Conservation (phyloP, 2,329 filamentous ascomycete species). For the Juglanconis juglandina region DNA sequence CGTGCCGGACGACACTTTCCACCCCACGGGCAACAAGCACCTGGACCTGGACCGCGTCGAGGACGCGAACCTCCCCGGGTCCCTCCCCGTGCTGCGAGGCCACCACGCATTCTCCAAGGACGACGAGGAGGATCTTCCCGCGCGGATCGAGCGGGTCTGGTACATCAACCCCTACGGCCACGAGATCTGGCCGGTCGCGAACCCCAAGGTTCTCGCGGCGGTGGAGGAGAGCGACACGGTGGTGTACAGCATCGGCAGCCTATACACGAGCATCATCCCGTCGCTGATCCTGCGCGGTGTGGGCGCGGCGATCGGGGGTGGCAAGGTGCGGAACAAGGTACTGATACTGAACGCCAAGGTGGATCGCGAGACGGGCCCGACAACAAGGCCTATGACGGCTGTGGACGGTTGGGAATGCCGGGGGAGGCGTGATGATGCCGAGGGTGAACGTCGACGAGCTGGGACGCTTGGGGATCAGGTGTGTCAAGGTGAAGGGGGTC, state of each 20-base stretch:
- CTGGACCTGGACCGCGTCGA: conserved; percentile 64
- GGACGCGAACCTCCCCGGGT: conserved; percentile 78
- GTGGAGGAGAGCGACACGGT: conserved; percentile 63
- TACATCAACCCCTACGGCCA: conserved; percentile 99
- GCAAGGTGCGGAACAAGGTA: conserved; percentile 61
- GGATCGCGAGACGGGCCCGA: conserved; percentile 83
- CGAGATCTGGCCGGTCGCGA: conserved; percentile 81
- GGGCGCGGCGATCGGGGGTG: conserved; percentile 53
- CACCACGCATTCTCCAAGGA: conserved; percentile 79
- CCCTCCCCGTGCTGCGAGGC: conserved; percentile 72
- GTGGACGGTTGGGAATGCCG: conserved; percentile 45
- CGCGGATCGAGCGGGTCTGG: conserved; percentile 80
- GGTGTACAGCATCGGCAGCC: conserved; percentile 88
- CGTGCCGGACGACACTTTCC: conserved; percentile 32
- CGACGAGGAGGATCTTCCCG: conserved; percentile 69
- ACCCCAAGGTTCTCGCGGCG: conserved; percentile 72
- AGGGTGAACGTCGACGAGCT: conserved; percentile 65
- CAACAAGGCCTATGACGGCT: conserved; percentile 61
- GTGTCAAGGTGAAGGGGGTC: conserved; percentile 72
- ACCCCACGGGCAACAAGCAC: conserved; percentile 34
- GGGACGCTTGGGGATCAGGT: conserved; percentile 67
- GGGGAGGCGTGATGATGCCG: conserved; percentile 56
- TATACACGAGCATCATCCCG: conserved; percentile 87
- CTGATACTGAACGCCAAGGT: conserved; percentile 79
- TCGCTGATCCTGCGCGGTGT: conserved; percentile 75